These are phyloP conservation scores for Aspergillus pseudoglaucus DNA, from an alignment of 2,329 filamentous ascomycete genomes.

Conservation along the genomic window DNA sequence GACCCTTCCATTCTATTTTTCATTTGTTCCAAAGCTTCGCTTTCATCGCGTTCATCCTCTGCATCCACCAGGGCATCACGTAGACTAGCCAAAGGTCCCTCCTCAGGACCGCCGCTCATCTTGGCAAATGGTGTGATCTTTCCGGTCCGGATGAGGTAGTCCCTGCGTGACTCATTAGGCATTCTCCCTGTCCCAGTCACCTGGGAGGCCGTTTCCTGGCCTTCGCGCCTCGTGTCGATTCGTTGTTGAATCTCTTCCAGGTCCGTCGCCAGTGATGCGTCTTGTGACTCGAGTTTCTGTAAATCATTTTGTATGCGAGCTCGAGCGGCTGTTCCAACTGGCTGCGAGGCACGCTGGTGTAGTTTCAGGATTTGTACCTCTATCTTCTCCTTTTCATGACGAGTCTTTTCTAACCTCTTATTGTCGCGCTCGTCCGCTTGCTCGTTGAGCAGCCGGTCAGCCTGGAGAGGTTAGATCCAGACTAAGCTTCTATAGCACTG, in stretches of 20 bases:
- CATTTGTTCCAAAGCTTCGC: constrained; percentile 41
- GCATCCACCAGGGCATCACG: constrained; percentile 74
- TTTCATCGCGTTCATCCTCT: constrained; percentile 59
- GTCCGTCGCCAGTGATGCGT: constrained; percentile 62
- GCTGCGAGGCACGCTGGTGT: constrained; percentile 51
- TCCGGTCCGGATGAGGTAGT: constrained; percentile 88
- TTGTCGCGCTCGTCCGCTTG: constrained; percentile 59
- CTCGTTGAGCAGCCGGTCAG: constrained; percentile 54
- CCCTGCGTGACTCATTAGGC: constrained; percentile 74
- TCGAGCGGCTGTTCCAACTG: constrained; percentile 46
- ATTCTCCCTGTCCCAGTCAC: constrained; percentile 48
- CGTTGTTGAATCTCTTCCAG: constrained; percentile 72
- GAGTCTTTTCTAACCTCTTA: constrained; percentile 55
- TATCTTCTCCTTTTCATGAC: constrained; percentile 51
- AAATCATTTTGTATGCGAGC: constrained; percentile 52
- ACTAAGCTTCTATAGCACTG: not conserved
- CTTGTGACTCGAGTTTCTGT: constrained; percentile 57
- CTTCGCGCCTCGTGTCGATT: constrained; percentile 66
- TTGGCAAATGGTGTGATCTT: constrained; percentile 96
- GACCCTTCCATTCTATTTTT: constrained; percentile 47
- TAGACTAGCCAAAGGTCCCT: constrained; percentile 61
- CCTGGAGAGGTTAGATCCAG: constrained; percentile 27
- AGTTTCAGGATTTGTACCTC: constrained; percentile 58
- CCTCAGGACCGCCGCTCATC: constrained; percentile 55
- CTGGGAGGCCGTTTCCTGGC: constrained; percentile 40